Percentiles rank a stretch among this genome's conserved stretches.
These are phyloP conservation scores for Oryza rufipogon DNA, from an alignment of 176 grass and related monocot species.

Conservation along the genomic window DNA sequence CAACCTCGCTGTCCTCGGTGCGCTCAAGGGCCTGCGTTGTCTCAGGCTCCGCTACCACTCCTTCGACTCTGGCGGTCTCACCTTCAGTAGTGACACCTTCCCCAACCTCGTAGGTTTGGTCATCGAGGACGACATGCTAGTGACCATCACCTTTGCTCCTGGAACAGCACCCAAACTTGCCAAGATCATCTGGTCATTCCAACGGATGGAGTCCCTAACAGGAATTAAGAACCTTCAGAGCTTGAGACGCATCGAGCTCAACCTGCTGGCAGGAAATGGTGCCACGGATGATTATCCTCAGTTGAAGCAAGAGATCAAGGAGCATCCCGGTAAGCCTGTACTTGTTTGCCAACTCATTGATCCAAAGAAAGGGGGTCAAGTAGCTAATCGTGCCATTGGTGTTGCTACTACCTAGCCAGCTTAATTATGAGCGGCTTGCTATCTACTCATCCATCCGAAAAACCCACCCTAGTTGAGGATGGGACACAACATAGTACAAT, in stretches of 20 bases:
- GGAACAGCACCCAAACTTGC: not conserved
- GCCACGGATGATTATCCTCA: not conserved
- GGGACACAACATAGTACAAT: too few relatives aligned
- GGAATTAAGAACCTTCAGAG: not conserved
- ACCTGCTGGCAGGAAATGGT: not conserved
- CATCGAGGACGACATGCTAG: not conserved
- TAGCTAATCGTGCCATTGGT: not conserved
- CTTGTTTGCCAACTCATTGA: not conserved
- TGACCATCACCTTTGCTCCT: not conserved
- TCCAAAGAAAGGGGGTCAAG: not conserved
- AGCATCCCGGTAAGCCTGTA: too few relatives aligned
- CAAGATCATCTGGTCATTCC: slow-evolving; percentile 30
- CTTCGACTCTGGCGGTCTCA: not conserved
- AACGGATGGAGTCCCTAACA: not conserved
- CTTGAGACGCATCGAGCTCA: not conserved
- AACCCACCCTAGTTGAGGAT: too few relatives aligned
- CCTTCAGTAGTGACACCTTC: not conserved
- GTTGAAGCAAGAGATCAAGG: not conserved
- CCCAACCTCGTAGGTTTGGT: not conserved
- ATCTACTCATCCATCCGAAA: too few relatives aligned
- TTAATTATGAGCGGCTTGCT: not conserved
- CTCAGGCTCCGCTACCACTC: slow-evolving; percentile 13
- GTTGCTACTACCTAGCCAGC: not conserved
- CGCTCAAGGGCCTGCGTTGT: not conserved
- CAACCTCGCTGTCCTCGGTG: not conserved